Base-by-base conservation (phyloP, 2,329 filamentous ascomycete species). In the Epicoccum sorghinum region DNA sequence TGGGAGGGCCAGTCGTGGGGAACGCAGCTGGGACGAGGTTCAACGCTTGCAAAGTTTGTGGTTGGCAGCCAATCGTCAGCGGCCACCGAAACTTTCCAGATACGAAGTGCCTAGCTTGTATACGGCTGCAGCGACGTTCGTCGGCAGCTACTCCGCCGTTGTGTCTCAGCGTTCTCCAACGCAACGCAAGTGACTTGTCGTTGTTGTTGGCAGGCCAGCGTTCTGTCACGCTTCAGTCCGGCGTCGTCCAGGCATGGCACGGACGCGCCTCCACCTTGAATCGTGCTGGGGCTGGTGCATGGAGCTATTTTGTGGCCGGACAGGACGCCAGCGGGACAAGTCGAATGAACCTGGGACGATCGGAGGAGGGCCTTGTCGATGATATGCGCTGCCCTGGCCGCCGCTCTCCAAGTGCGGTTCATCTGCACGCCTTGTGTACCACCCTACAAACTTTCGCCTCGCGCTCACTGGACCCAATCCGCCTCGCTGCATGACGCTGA, bases 301-400 rank as follows among this genome's bases (percentile, higher is more conserved):
- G 47, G 45, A 39, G 32, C 39, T 33, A 45, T 36, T 38, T 46
- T 47, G 18, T 46, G 52, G 39, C 45, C 51, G 40, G 60, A 49
- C 54, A 47, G 42, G 53, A 55, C 50, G 47, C 47, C 53, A 46
- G 57, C 49, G 46, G 27, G 47, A 52, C 46, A 55, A 48, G 43
- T 53, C 57, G 27, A 56, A 50, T 44, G 38, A 57, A 40, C 47
- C 47, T 46, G 45, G 38, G 44, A 12, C 35, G 43, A 55, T 58
- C 60, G 53, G 53, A 52, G 30, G 49, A 25, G 30, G 36, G 46
- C 36, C 46, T 37, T 40, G 46, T 42, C 46, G 37, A 55, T 55
- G 25, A 41, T 38, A 36, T 40, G 52, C 23, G 6, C 45, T 35
- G 44, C 23, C 27, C n/a, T 38, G 22, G 38, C 43, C 36, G 45